These are phyloP conservation scores for Fusarium sambucinum DNA, from an alignment of 2,329 filamentous ascomycete genomes.

Conservation along the genomic window DNA sequence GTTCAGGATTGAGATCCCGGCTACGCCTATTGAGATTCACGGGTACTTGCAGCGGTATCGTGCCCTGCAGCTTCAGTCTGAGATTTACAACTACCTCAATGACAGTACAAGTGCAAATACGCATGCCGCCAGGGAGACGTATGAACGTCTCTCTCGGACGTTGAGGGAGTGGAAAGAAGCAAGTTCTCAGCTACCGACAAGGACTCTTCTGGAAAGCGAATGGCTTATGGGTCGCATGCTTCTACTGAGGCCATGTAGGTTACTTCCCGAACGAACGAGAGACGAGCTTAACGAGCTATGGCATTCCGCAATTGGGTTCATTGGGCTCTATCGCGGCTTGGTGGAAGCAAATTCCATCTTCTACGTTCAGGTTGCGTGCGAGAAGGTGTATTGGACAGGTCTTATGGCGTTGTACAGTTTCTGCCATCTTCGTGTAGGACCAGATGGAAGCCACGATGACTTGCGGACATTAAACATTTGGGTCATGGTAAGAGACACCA, in stretches of 20 bases:
- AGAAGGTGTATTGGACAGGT: constrained; percentile 14
- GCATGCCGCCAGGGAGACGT: rapidly evolving
- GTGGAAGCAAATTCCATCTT: constrained; percentile 20
- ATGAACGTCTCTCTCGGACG: not conserved
- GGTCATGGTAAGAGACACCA: constrained; percentile 11
- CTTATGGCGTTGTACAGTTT: constrained; percentile 5
- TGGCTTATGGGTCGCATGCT: constrained; percentile 25
- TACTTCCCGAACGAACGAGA: not conserved
- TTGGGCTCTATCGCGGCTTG: not conserved
- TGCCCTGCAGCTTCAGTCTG: constrained; percentile 4
- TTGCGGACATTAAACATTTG: not conserved
- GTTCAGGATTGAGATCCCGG: constrained; percentile 6
- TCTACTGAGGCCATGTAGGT: not conserved
- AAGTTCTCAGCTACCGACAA: constrained; percentile 10
- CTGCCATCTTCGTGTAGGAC: not conserved
- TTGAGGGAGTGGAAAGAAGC: constrained; percentile 10
- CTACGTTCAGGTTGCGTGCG: constrained; percentile 14
- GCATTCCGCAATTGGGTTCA: constrained; percentile 8
- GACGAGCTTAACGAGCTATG: constrained; percentile 5
- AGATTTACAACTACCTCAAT: not conserved
- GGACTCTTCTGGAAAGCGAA: constrained; percentile 13
- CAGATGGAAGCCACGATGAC: rapidly evolving
- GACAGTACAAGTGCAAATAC: rapidly evolving
- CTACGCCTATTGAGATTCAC: constrained; percentile 5
- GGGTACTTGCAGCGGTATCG: constrained; percentile 22